Conservation (phyloP, 768 basidiomycete species). For the Cyathus striatus region DNA sequence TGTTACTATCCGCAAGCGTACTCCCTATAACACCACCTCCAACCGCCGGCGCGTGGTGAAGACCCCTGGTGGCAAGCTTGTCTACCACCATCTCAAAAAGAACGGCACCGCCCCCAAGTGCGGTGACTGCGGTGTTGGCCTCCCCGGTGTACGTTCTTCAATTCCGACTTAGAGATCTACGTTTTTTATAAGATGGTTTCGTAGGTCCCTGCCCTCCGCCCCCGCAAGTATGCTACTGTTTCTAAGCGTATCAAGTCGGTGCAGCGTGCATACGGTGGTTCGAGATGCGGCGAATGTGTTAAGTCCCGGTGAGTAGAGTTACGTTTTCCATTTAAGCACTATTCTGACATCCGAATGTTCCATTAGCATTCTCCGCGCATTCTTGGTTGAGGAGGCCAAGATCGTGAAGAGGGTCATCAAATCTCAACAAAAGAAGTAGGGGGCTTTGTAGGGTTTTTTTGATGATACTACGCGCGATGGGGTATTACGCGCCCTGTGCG, state of each 20-base stretch:
- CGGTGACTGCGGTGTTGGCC: conserved; percentile 94
- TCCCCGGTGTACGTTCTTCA: conserved; percentile 79
- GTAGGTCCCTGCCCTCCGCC: conserved; percentile 92
- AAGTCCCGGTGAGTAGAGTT: conserved; percentile 72
- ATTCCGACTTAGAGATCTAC: background rate
- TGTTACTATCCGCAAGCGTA: conserved; percentile 98
- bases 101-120: conserved; percentile 88
- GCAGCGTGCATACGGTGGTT: conserved; percentile 94
- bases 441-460: too few species aligned
- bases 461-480: too few species aligned
- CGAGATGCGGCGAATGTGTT: conserved; percentile 93
- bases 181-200: background rate
- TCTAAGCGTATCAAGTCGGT: conserved; percentile 98
- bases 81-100: conserved; percentile 98
- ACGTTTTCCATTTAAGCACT: conserved; percentile 6
- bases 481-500: too few species aligned
- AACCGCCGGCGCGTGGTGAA: conserved; percentile 94
- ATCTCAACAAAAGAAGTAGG: conserved; percentile 71
- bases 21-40: conserved; percentile 96
- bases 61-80: conserved; percentile 97
- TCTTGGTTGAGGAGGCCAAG: conserved; percentile 99
- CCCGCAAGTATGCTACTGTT: conserved; percentile 91
- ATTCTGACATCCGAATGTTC: conserved; percentile 1
- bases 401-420: conserved; percentile 99
- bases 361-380: conserved; percentile 89